Base-by-base conservation (phyloP, 2,329 filamentous ascomycete genomes). In the Alternaria ethzedia region DNA sequence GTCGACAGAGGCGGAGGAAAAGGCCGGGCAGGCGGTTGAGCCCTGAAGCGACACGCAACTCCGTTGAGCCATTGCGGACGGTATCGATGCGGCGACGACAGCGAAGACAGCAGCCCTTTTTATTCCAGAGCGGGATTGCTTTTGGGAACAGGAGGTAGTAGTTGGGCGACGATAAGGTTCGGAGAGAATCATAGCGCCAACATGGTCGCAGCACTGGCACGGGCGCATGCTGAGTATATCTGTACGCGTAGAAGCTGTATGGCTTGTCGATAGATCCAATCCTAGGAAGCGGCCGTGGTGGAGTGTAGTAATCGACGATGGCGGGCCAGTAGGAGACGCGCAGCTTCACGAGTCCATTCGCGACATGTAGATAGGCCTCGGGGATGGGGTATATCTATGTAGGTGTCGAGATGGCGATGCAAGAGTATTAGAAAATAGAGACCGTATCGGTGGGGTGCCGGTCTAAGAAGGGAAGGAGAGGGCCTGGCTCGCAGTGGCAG, bases 21-120 rank as follows among this genome's bases (percentile, higher is more conserved):
- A 96, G 3, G 92, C 91, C 50, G 90, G 85, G 80, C 93, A 96
- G 58, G 85, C 81, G 6, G 84, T 89, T 30, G 93, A 95, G 65
- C 86, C 89, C 60, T 86, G 81, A 36, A 96, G 85, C 26, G 92
- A 89, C 71, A 96, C 87, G 78, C 93, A 85, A 21, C 59, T 70
- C 77, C 81, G 75, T 71, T 85, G 82, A 20, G 78, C 78, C 71
- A 75, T 75, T 50, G 76, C 64, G 30, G 67, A 67, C 25, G 78
- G 77, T 26, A 78, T 46, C 13, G 70, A 67, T 32, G 73, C 75
- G 32, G 75, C 74, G 67, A 79, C 69, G 58, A 74, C 15, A 13
- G 71, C 54, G 63, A 79, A 57, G 63, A 71, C 63, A 52, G 72
- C 57, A 25, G 71, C 54, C 59, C 60, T 57, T 59, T 64, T 67